Evolutionary conservation across 2,329 filamentous ascomycete species (phyloP), one percentile per base, ranked within the genome.

Genomic region (Zymoseptoria passerinii): DNA sequence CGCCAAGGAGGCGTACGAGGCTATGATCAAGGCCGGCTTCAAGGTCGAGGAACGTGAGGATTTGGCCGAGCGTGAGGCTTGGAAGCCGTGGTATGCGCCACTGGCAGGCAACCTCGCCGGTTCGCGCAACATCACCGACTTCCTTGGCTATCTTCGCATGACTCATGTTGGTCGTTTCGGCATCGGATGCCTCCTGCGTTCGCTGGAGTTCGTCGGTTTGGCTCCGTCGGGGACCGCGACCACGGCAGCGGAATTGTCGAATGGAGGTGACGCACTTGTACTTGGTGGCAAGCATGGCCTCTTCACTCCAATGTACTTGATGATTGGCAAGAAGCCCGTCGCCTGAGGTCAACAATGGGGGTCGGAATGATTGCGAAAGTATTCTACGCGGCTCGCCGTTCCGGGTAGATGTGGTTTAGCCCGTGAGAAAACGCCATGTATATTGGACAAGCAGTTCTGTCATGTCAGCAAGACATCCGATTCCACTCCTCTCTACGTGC

Each of bases 301-400:
- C 18, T 97, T 97, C 77, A 97, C 92, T 0, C 92, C 92, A 58
- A 97, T 97, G 92, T 96, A 96, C 78, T 80, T 97, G 71, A 96
- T 96, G 90, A 84, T 97, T 60, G 92, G 85, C 62, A 85, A 89
- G 76, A 96, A 96, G 81, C 90, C 92, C 20, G 58, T 52, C 28
- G 50, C 20, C 7, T 44, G 7, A n/a, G 35, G 13, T n/a, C 13
- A 16, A 6, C 1, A 13, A 2, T 16, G 35, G 35, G 16, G 10
- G 13, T n/a, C 10, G 35, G 35, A 13, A n/a, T 6, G 3, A 44
- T 4, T 16, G 35, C 16, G 35, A 13, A 16, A 44, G 35, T 4
- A 44, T 44, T 44, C 23, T 23, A 3, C 23, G 23, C 23, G 2
- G 23, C 23, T 23, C 23, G 23, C 23, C 23, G 23, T 23, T 23